Base-by-base conservation (phyloP, 495 filamentous ascomycete genomes). In the Oidiodendron maius region DNA sequence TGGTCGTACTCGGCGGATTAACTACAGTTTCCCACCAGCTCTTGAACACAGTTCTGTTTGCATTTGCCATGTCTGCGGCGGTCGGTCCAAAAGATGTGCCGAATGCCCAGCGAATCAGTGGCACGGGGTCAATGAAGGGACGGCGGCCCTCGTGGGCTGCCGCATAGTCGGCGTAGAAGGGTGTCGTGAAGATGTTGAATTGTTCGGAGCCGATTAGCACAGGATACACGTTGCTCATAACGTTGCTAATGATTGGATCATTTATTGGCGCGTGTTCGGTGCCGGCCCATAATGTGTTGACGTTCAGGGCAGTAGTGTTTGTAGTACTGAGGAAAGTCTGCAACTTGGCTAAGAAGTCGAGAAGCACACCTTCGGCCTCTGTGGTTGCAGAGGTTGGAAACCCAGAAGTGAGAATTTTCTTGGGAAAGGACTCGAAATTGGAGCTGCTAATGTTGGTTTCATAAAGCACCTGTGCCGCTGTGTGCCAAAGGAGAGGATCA, bases 111-210 rank as follows among this genome's bases (percentile, higher is more conserved):
- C 81, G 72, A 1, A 64, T 50, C 3, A 79, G 54, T 1, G 80
- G 80, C 0, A 61, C 66, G 1, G 78, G 78, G 55, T 81, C 71
- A 18, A 82, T 62, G 43, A 77, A 81, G 1, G 77, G 78, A 1
- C 45, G 57, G 23, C 72, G 70, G 28, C 71, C 74, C 15, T 64
- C 61, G 48, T 77, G 56, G 3, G 60, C 55, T 8, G 67, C 64
- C 1, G 66, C 75, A 40, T 79, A 81, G 53, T 77, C 75, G 3
- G 60, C 59, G 51, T 71, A 79, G 46, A 82, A 75, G 0, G 77
- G 74, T 1, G 64, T 57, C 3, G 68, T 66, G 18, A 81, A 57
- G 15, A 70, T 65, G 5, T 46, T 55, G 34, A 62, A 75, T 51
- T 82, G 76, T 44, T 77, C 66, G 37, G 76, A 71, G 8, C 71